A percentile compares a stretch with the other conserved stretches of the same genome.
phyloP scores from a whole-genome alignment of 2,329 filamentous ascomycete species.

The Xylaria sp. region DNA sequence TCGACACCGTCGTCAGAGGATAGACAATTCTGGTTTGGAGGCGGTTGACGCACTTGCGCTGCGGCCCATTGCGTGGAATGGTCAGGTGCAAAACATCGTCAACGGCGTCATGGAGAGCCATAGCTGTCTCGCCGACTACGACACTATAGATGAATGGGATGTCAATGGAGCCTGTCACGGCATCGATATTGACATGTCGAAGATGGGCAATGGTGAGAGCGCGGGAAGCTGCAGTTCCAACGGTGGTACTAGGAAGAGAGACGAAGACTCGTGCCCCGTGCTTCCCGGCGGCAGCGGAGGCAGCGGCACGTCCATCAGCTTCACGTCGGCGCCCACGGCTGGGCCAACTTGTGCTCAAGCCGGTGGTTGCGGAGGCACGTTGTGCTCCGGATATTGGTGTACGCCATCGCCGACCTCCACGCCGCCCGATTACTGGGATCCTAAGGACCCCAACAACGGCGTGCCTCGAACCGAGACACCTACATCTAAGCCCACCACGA shows the following conservation, averaged over 20 bases:
- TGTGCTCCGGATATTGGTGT: constrained; percentile 35
- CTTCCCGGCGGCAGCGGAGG: neutral
- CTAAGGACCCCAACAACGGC: constrained; percentile 34
- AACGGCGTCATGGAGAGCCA: neutral
- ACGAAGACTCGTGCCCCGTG: neutral
- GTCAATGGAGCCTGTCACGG: neutral
- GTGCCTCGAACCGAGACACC: too few species aligned
- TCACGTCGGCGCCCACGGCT: constrained; percentile 15
- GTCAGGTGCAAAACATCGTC: neutral
- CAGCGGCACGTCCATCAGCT: constrained; percentile 5
- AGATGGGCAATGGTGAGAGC: neutral
- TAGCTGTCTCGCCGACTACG: neutral
- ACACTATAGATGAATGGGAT: neutral
- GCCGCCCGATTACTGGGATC: constrained; percentile 30
- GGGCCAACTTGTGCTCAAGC: constrained; percentile 25
- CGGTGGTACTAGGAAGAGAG: neutral
- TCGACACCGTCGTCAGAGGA: neutral
- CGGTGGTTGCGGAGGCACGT: constrained; percentile 28
- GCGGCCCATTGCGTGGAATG: neutral
- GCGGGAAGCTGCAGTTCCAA: neutral
- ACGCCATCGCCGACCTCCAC: constrained; percentile 21
- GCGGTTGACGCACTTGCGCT: neutral
- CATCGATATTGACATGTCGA: neutral
- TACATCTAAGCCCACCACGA: too few species aligned
- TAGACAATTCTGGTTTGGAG: neutral